Percentiles rank a stretch among this genome's conserved stretches.
Evolutionary conservation across 2,329 filamentous ascomycete species (phyloP).

Genomic region (Fusarium chuoi): DNA sequence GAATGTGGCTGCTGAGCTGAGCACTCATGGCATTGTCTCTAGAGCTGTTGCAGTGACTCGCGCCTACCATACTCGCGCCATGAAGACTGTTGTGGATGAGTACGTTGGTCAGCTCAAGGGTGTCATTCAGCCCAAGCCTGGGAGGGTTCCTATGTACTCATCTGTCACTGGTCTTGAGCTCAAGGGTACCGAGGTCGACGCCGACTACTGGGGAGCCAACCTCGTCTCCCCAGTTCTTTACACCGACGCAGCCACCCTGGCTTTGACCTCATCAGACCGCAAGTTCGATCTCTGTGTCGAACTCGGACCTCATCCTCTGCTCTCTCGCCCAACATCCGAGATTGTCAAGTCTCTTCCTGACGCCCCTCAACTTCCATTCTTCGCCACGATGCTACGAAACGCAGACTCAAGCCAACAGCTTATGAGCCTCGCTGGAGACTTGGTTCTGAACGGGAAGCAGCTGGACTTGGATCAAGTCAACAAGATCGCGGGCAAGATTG

Average conservation of each 20-base stretch:
- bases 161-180: conserved; percentile 31
- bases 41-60: conserved; percentile 37
- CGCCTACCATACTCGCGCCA: conserved; percentile 35
- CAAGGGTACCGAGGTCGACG: conserved; percentile 35
- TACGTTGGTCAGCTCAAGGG: conserved; percentile 29
- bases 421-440: conserved; percentile 34
- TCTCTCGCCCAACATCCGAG: conserved; percentile 37
- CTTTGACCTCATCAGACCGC: conserved; percentile 21
- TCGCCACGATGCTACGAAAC: conserved; percentile 38
- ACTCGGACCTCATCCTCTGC: conserved; percentile 35
- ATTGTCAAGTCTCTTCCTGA: conserved; percentile 28
- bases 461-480: conserved; percentile 34
- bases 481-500: conserved; percentile 8
- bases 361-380: conserved; percentile 30
- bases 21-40: conserved; percentile 23
- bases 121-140: conserved; percentile 26
- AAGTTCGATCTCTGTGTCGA: conserved; percentile 35
- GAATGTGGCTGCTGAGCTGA: conserved; percentile 29
- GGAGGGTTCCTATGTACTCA: conserved; percentile 34
- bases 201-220: conserved; percentile 37
- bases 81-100: conserved; percentile 34
- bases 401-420: conserved; percentile 35
- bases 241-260: conserved; percentile 37
- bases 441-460: conserved; percentile 36
- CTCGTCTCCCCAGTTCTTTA: conserved; percentile 40